A percentile compares a stretch with the other conserved stretches of the same genome.
Conservation (phyloP, 1,284 basidiomycete species). For the Trichosporon faecale region DNA sequence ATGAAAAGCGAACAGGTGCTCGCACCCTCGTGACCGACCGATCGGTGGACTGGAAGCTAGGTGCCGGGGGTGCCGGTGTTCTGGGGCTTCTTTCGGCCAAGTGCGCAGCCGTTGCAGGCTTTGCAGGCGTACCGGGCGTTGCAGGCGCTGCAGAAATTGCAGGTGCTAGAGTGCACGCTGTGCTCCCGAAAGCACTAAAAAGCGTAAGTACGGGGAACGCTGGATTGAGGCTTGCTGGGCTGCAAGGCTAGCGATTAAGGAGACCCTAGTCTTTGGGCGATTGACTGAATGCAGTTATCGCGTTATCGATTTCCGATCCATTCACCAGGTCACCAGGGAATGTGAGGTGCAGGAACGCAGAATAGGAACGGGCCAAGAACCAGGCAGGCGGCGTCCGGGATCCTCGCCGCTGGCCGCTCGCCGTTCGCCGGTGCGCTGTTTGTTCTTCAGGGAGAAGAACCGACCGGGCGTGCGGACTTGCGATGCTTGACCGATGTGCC, state of each 20-base stretch:
- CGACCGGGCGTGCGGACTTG: background rate
- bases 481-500: background rate
- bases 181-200: background rate
- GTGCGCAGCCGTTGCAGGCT: background rate
- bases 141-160: no score
- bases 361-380: no score
- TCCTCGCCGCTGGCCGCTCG: background rate
- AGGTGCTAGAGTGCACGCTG: background rate
- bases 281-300: slow-evolving; percentile 9
- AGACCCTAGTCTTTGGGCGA: background rate
- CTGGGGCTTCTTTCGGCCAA: background rate
- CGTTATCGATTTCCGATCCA: background rate
- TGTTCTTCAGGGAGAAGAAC: background rate
- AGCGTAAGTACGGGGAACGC: background rate
- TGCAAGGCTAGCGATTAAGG: background rate
- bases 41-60: background rate
- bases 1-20: background rate
- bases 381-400: background rate
- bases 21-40: background rate
- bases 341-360: background rate
- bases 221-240: background rate
- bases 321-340: background rate
- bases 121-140: no score
- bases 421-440: background rate
- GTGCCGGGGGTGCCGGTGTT: background rate